phyloP scores from a whole-genome alignment of 495 filamentous ascomycete species.

The Staphylotrichum longicolle region DNA sequence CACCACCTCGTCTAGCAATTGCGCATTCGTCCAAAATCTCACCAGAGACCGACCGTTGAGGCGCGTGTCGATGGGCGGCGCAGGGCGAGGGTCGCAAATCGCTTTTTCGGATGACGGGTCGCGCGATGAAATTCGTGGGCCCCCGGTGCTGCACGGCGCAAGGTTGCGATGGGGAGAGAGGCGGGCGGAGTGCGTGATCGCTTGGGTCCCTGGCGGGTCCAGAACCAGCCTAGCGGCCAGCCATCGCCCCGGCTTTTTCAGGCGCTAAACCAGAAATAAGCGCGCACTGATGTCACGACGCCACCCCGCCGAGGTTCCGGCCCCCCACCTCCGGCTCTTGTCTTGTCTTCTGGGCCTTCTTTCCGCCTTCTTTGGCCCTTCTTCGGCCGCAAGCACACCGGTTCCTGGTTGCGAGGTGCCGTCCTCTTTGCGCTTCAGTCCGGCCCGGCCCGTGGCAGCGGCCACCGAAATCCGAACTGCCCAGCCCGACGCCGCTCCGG shows the following conservation, averaged over 20 bases:
- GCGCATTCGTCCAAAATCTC: not conserved
- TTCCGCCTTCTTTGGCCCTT: not conserved
- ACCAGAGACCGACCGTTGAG: not conserved
- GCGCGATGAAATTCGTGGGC: slow-evolving; percentile 25
- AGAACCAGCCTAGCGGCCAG: slow-evolving; percentile 28
- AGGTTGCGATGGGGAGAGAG: slow-evolving; percentile 35
- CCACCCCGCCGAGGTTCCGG: slow-evolving; percentile 8
- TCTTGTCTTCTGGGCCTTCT: not conserved
- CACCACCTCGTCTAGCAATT: slow-evolving; percentile 2
- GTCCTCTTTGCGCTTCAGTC: not conserved
- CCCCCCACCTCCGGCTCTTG: slow-evolving; percentile 1
- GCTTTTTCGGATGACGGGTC: slow-evolving; percentile 6
- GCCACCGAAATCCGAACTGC: not conserved
- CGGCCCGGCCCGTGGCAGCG: not conserved
- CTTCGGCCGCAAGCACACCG: not conserved
- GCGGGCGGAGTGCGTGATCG: slow-evolving; percentile 33
- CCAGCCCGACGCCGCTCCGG: not conserved
- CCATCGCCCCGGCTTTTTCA: slow-evolving; percentile 27
- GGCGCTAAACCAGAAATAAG: slow-evolving; percentile 24
- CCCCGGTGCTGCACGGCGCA: slow-evolving; percentile 29
- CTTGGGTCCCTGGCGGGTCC: slow-evolving; percentile 17
- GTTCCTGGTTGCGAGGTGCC: not conserved
- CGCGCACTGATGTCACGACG: slow-evolving; percentile 23
- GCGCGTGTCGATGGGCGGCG: slow-evolving; percentile 2
- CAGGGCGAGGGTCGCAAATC: not conserved